phyloP scores from a whole-genome alignment of 768 basidiomycete genomes.

The Boletus subcaerulescens region DNA sequence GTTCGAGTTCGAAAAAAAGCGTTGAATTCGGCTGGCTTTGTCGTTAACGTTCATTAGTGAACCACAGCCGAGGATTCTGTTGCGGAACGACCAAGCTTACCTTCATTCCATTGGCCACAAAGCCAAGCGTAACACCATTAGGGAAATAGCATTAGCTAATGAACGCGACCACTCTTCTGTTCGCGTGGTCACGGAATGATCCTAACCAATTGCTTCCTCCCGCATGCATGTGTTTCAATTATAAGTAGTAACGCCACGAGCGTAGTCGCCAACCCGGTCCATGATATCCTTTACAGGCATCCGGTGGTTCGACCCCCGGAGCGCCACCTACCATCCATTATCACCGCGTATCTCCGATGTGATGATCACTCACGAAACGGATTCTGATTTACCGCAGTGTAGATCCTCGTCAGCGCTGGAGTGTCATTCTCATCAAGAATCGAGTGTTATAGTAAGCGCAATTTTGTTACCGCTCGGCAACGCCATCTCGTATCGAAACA shows the following conservation, averaged over 20 bases:
- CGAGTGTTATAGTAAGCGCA: neutral
- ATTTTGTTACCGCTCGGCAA: neutral
- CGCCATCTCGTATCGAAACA: neutral
- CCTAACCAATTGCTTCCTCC: neutral
- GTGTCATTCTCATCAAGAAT: too few species aligned
- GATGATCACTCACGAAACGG: slow-evolving; percentile 4
- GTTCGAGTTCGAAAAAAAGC: too few species aligned
- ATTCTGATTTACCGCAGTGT: slow-evolving; percentile 9
- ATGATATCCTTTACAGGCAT: neutral
- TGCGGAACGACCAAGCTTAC: too few species aligned
- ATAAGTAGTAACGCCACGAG: neutral
- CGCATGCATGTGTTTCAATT: neutral
- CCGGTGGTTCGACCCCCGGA: slow-evolving; percentile 15
- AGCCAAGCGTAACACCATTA: too few species aligned
- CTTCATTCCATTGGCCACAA: too few species aligned
- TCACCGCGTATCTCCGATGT: slow-evolving; percentile 7
- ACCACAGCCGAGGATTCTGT: too few species aligned
- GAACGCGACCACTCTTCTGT: too few species aligned
- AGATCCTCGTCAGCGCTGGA: slow-evolving; percentile 5
- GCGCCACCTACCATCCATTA: neutral
- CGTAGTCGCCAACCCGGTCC: too few species aligned
- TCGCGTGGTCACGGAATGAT: too few species aligned
- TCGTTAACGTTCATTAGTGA: too few species aligned
- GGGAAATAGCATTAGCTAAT: too few species aligned
- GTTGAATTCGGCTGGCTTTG: too few species aligned